These are phyloP conservation scores for Datisca glomerata DNA, from an alignment of 306 rosid species.

Conservation along the genomic window DNA sequence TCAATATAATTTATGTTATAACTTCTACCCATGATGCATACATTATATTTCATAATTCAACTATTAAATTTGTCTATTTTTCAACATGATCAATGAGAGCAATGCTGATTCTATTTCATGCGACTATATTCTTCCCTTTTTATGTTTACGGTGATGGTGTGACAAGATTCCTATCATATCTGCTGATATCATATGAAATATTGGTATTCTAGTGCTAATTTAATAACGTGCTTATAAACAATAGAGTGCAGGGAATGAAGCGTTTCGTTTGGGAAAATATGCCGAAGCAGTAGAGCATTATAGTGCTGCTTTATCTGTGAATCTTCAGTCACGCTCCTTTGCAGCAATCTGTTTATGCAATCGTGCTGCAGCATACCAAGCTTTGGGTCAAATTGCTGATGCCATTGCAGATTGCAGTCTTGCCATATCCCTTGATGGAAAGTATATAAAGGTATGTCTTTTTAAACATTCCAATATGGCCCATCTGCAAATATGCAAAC, in stretches of 20 bases:
- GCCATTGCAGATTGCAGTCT: conserved; percentile 92
- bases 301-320: conserved; percentile 65
- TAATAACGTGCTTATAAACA: conserved; percentile 7
- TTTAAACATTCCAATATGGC: conserved; percentile 1
- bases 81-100: too few relatives aligned
- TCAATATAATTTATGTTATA: too few relatives aligned
- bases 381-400: conserved; percentile 75
- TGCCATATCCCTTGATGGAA: conserved; percentile 78
- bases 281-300: conserved; percentile 70
- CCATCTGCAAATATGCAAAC: too few relatives aligned
- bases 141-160: too few relatives aligned
- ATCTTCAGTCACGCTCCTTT: conserved; percentile 65
- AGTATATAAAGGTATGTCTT: conserved; percentile 65
- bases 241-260: conserved; percentile 82
- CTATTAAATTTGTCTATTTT: too few relatives aligned
- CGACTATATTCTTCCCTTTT: too few relatives aligned
- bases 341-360: conserved; percentile 82
- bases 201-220: conserved; percentile 10
- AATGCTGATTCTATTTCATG: too few relatives aligned
- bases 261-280: conserved; percentile 49
- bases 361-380: conserved; percentile 93
- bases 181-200: background rate
- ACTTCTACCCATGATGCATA: too few relatives aligned
- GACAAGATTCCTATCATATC: too few relatives aligned
- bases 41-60: too few relatives aligned